Conservation (phyloP, 805 yeast species). For the Cyberlindnera samutprakarnensis region DNA sequence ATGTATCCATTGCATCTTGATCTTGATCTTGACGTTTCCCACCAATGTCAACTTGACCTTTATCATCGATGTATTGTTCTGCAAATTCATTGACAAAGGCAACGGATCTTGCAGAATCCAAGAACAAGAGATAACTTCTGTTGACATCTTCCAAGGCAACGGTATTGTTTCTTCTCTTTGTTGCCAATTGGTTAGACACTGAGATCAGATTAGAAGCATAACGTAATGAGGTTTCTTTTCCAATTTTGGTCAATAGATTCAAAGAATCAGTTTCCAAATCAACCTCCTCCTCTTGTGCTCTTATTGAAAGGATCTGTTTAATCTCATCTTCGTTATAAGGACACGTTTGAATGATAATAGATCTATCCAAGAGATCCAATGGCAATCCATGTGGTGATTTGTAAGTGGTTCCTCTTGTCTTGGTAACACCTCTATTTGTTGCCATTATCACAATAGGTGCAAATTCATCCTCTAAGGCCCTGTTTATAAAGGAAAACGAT, state of each 20-base stretch:
- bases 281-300: conserved; percentile 93
- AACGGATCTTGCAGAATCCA: conserved; percentile 87
- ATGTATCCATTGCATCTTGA: conserved; percentile 32
- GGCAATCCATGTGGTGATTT: conserved; percentile 98
- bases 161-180: conserved; percentile 62
- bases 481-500: conserved; percentile 87
- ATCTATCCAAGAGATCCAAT: conserved; percentile 85
- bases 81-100: conserved; percentile 69
- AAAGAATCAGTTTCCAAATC: conserved; percentile 77
- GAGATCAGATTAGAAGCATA: conserved; percentile 88
- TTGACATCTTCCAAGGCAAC: conserved; percentile 81
- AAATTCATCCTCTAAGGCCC: conserved; percentile 94
- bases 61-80: conserved; percentile 67
- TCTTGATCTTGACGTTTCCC: conserved; percentile 11
- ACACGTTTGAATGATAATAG: conserved; percentile 83
- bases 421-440: conserved; percentile 92
- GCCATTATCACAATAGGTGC: conserved; percentile 98
- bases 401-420: conserved; percentile 87
- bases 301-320: conserved; percentile 74
- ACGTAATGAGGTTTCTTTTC: conserved; percentile 83
- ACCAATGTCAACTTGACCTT: conserved; percentile 62
- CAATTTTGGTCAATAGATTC: conserved; percentile 82
- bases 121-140: conserved; percentile 77
- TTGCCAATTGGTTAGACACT: conserved; percentile 81
- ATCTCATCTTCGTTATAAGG: conserved; percentile 78